A percentile compares a stretch with the other conserved stretches of the same genome.
Evolutionary conservation across 306 rosid genomes (phyloP).

Genomic region (barrel medic (Medicago truncatula)): MtrunA17r5.0-ANR NC_053043.1:6144501-6145000

Average conservation of each 20-base stretch:
- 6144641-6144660: neutral
- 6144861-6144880: too few species aligned
- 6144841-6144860: too few species aligned
- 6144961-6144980: too few species aligned
- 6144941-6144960: too few species aligned
- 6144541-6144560: too few species aligned
- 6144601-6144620: neutral
- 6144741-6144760: slow-evolving; percentile 16
- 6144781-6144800: neutral
- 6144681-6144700: neutral
- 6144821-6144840: neutral
- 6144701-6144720: slow-evolving; percentile 4
- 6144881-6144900: too few species aligned
- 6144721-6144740: neutral
- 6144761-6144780: slow-evolving; percentile 8
- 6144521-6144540: too few species aligned
- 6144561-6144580: too few species aligned
- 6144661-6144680: neutral
- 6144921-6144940: too few species aligned
- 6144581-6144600: neutral
- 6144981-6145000: too few species aligned
- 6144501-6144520: too few species aligned
- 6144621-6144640: neutral
- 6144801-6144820: neutral
- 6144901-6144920: too few species aligned